A percentile compares a stretch with the other conserved stretches of the same genome.
phyloP scores from a whole-genome alignment of 331 rosid genomes.

The Quercus phellos region DNA sequence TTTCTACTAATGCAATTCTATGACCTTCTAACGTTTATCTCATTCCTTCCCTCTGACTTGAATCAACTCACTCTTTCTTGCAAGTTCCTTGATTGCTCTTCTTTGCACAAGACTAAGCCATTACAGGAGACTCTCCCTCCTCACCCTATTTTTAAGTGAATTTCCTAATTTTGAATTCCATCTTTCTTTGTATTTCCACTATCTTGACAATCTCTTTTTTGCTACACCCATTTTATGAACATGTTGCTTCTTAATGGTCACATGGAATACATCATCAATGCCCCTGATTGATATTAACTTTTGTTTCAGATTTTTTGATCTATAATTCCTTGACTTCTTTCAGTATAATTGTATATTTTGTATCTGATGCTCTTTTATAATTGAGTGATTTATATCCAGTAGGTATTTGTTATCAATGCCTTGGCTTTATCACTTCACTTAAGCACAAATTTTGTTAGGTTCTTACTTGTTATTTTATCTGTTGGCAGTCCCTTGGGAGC shows the following conservation, averaged over 20 bases:
- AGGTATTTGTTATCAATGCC: not conserved
- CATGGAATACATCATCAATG: not conserved
- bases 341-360: not conserved
- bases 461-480: slow-evolving; percentile 8
- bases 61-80: too few relatives aligned
- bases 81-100: too few relatives aligned
- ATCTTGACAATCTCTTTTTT: too few relatives aligned
- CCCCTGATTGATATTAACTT: not conserved
- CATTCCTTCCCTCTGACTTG: too few relatives aligned
- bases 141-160: too few relatives aligned
- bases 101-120: too few relatives aligned
- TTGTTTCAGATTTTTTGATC: not conserved
- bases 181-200: too few relatives aligned
- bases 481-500: slow-evolving; percentile 53
- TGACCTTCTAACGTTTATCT: too few relatives aligned
- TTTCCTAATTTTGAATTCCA: too few relatives aligned
- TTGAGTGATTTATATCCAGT: not conserved
- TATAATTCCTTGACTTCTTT: not conserved
- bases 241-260: not conserved
- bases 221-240: too few relatives aligned
- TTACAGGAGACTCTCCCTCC: too few relatives aligned
- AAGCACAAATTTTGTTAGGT: not conserved
- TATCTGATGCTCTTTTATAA: not conserved
- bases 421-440: not conserved
- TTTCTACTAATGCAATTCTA: too few relatives aligned